phyloP scores from a whole-genome alignment of 2,329 filamentous ascomycete genomes.

The Colletotrichum shisoi region DNA sequence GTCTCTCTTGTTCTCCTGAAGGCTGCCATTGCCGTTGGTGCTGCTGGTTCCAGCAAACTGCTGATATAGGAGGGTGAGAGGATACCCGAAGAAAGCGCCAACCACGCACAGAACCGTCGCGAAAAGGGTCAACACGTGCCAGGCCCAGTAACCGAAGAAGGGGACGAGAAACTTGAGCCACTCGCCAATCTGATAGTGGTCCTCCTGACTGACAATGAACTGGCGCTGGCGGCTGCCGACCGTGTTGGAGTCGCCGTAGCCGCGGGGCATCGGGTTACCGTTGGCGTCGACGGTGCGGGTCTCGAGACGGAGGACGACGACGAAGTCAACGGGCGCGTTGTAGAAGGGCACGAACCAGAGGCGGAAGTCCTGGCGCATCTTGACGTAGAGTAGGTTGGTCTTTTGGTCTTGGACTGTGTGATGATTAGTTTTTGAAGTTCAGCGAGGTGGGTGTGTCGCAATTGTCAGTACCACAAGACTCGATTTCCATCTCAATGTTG shows the following conservation, averaged over 20 bases:
- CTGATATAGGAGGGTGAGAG: constrained; percentile 31
- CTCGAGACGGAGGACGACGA: constrained; percentile 71
- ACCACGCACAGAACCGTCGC: constrained; percentile 71
- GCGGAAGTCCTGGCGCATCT: constrained; percentile 76
- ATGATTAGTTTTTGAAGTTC: neutral
- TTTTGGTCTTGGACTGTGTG: constrained; percentile 39
- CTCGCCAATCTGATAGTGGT: constrained; percentile 81
- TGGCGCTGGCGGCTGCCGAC: constrained; percentile 68
- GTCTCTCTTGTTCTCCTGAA: constrained; percentile 25
- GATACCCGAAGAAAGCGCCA: constrained; percentile 47
- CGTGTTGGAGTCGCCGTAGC: constrained; percentile 33
- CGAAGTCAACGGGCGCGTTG: constrained; percentile 70
- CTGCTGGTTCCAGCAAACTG: constrained; percentile 8
- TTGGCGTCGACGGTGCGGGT: constrained; percentile 50
- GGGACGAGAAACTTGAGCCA: constrained; percentile 76
- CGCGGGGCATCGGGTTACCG: constrained; percentile 39
- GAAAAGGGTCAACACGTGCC: constrained; percentile 67
- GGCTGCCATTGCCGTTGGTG: constrained; percentile 7
- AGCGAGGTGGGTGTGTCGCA: neutral
- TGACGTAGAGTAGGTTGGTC: constrained; percentile 70
- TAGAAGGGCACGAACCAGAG: constrained; percentile 82
- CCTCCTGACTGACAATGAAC: constrained; percentile 79
- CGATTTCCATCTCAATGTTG: constrained; percentile 71
- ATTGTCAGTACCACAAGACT: constrained; percentile 59
- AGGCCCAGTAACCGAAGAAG: constrained; percentile 63